These are phyloP conservation scores for Debaryomyces hansenii DNA, from an alignment of 805 yeast genomes.

Conservation along the genomic window DNA sequence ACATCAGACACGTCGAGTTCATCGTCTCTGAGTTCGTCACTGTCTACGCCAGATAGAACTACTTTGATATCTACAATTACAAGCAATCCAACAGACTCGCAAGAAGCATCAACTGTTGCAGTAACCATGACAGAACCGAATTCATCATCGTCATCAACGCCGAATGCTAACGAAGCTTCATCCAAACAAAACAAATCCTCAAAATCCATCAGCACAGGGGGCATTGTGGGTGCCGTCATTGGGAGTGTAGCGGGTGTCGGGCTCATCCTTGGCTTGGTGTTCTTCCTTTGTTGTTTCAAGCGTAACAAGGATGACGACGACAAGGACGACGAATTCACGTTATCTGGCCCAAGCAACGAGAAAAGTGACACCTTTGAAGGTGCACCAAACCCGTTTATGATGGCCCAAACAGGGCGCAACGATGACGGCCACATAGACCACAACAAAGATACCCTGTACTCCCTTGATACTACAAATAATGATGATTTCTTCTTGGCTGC, in stretches of 20 bases:
- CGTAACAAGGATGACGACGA: slow-evolving; percentile 41
- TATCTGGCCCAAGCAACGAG: slow-evolving; percentile 26
- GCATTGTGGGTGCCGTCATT: slow-evolving; percentile 44
- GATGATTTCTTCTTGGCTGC: slow-evolving; percentile 21
- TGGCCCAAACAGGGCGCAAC: slow-evolving; percentile 8
- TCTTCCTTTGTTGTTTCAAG: slow-evolving; percentile 41
- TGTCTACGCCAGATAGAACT: background rate
- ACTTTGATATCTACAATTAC: slow-evolving; percentile 5
- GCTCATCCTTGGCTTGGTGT: slow-evolving; percentile 34
- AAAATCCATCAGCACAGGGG: slow-evolving; percentile 33
- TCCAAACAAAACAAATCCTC: slow-evolving; percentile 4
- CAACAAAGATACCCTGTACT: slow-evolving; percentile 17
- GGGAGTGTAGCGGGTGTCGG: slow-evolving; percentile 41
- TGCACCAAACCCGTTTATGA: slow-evolving; percentile 25
- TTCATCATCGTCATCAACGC: slow-evolving; percentile 6
- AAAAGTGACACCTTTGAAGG: slow-evolving; percentile 8
- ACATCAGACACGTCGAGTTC: slow-evolving; percentile 10
- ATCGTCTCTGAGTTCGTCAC: slow-evolving; percentile 7
- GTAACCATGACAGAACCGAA: slow-evolving; percentile 9
- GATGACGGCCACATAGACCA: slow-evolving; percentile 6
- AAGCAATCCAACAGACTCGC: slow-evolving; percentile 2
- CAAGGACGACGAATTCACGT: slow-evolving; percentile 37
- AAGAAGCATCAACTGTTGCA: background rate
- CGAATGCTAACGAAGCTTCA: slow-evolving; percentile 15
- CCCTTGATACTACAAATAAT: slow-evolving; percentile 15